These are phyloP conservation scores for Castanea sativa DNA, from an alignment of 306 rosid species.

Conservation along the genomic window DNA sequence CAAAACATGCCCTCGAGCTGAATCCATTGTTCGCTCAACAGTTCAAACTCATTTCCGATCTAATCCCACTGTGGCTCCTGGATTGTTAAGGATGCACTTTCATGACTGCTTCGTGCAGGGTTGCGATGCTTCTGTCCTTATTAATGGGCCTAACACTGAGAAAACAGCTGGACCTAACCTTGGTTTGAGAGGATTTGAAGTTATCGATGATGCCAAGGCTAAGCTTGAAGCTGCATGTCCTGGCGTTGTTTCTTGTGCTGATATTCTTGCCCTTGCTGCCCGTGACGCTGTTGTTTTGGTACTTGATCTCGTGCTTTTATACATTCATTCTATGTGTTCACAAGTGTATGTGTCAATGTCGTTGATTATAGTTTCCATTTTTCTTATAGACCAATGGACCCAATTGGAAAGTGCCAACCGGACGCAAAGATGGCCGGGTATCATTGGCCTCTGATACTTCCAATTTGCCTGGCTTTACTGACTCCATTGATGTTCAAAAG, in stretches of 20 bases:
- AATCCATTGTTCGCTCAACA: slow-evolving; percentile 39
- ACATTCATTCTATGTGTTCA: background rate
- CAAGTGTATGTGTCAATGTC: too few relatives aligned
- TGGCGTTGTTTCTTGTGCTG: slow-evolving; percentile 53
- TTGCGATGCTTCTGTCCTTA: slow-evolving; percentile 43
- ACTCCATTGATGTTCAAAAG: slow-evolving; percentile 38
- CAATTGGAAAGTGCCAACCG: too few relatives aligned
- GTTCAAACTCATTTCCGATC: slow-evolving; percentile 32
- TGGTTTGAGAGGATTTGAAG: slow-evolving; percentile 37
- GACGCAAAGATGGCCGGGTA: slow-evolving; percentile 16
- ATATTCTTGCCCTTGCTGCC: slow-evolving; percentile 49
- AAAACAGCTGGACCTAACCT: slow-evolving; percentile 23
- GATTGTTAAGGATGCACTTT: slow-evolving; percentile 45
- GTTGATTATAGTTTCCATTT: too few relatives aligned
- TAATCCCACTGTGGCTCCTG: slow-evolving; percentile 34
- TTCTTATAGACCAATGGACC: too few relatives aligned
- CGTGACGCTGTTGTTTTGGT: slow-evolving; percentile 53
- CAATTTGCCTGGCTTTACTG: slow-evolving; percentile 34
- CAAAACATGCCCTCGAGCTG: slow-evolving; percentile 29
- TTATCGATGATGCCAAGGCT: slow-evolving; percentile 43
- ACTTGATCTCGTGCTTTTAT: background rate
- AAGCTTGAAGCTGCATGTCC: slow-evolving; percentile 51
- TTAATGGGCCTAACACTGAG: slow-evolving; percentile 20
- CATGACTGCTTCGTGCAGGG: slow-evolving; percentile 50
- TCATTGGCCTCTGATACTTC: slow-evolving; percentile 41